Evolutionary conservation across 2,329 filamentous ascomycete genomes (phyloP).

Genomic region (Gaeumannomyces sp.): DNA sequence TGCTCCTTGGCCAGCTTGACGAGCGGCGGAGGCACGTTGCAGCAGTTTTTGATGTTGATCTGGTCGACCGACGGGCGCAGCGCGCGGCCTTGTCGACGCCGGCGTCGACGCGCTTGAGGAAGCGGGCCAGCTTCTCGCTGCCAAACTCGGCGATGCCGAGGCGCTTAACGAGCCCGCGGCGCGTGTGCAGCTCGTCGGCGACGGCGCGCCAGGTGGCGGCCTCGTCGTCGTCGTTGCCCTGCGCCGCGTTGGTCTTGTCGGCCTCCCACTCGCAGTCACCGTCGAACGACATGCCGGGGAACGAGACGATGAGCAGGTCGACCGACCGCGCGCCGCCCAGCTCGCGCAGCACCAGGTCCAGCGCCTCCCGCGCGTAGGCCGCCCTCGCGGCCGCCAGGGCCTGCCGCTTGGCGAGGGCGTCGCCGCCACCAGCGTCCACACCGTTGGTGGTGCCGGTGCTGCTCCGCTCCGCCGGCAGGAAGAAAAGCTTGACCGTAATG

Average conservation of each 20-base stretch:
- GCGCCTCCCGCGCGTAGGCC: conserved; percentile 68
- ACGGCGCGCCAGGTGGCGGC: conserved; percentile 58
- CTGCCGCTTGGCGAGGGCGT: background rate
- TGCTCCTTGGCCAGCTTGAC: conserved; percentile 77
- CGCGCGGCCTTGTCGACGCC: conserved; percentile 21
- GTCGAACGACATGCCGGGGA: conserved; percentile 89
- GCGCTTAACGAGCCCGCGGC: conserved; percentile 62
- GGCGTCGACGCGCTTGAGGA: conserved; percentile 53
- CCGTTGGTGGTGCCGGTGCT: background rate
- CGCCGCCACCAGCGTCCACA: too few species aligned
- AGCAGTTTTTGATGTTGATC: conserved; percentile 94
- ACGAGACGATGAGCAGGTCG: conserved; percentile 86
- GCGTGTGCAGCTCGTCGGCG: conserved; percentile 63
- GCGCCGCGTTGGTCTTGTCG: conserved; percentile 52
- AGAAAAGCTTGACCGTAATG: conserved; percentile 93
- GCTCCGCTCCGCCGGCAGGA: conserved; percentile 62
- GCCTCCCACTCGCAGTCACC: conserved; percentile 81
- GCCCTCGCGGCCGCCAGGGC: conserved; percentile 49
- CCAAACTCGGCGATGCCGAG: conserved; percentile 91
- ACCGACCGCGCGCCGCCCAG: conserved; percentile 63
- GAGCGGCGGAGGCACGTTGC: conserved; percentile 85
- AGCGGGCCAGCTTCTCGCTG: conserved; percentile 70
- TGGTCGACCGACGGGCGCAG: conserved; percentile 82
- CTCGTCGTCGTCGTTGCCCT: conserved; percentile 62
- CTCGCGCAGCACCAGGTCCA: conserved; percentile 74